phyloP scores from a whole-genome alignment of 352 stramenopile genomes.

The Phytophthora europaea region DNA sequence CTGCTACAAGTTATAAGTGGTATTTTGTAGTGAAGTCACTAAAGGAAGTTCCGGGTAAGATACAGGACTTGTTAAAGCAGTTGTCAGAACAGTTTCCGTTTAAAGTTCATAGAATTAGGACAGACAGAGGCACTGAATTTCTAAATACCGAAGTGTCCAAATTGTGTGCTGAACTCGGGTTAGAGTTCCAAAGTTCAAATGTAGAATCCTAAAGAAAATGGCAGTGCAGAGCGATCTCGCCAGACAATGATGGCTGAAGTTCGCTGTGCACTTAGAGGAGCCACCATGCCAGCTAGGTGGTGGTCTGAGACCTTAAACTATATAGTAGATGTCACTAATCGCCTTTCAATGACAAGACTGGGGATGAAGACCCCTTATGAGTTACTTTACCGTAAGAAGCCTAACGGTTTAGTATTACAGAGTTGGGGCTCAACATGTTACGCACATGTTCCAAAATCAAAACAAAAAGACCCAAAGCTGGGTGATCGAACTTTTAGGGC shows the following conservation, averaged over 20 bases:
- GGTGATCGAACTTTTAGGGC: background rate
- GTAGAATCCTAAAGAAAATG: background rate
- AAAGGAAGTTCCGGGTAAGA: background rate
- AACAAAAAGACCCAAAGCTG: background rate
- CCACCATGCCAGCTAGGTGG: background rate
- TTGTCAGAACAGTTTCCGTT: background rate
- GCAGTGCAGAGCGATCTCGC: background rate
- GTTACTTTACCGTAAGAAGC: background rate
- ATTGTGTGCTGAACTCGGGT: background rate
- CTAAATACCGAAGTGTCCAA: background rate
- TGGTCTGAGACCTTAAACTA: background rate
- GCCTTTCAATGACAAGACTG: background rate
- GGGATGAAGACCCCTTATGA: background rate
- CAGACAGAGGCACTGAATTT: background rate
- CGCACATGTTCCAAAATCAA: background rate
- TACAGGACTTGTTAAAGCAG: background rate
- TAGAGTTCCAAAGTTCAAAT: background rate
- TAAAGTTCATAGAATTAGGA: background rate
- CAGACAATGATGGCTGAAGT: background rate
- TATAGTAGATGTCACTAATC: background rate
- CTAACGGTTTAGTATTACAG: background rate
- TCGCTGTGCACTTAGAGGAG: background rate
- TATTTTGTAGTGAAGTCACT: too few relatives aligned
- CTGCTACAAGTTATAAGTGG: too few relatives aligned
- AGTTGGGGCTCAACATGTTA: background rate